Percentiles rank a stretch among this genome's conserved stretches.
Evolutionary conservation across 257 asterid genomes (phyloP).

Genomic region (Nicotiana tomentosiformis): DNA sequence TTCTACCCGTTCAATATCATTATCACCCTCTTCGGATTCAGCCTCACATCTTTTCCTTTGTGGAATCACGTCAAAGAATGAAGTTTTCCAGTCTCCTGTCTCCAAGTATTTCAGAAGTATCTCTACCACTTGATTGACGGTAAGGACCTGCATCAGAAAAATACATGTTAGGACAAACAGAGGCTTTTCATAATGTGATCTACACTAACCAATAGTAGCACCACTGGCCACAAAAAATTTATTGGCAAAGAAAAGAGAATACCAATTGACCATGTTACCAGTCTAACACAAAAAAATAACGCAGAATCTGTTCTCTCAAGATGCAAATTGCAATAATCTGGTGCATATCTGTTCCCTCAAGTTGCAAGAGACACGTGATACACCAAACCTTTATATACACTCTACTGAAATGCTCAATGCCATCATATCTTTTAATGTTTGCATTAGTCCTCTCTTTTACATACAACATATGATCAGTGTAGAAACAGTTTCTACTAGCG

Average conservation of each 20-base stretch:
- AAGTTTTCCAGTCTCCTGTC: conserved; percentile 70
- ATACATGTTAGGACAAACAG: not conserved
- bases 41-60: conserved; percentile 70
- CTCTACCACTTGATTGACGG: conserved; percentile 92
- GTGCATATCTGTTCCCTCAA: not conserved
- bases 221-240: not conserved
- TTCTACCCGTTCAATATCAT: conserved; percentile 9
- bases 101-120: conserved; percentile 78
- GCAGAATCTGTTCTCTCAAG: no score
- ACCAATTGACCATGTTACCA: not conserved
- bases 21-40: not conserved
- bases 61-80: conserved; percentile 86
- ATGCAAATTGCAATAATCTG: not conserved
- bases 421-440: not conserved
- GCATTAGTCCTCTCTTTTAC: not conserved
- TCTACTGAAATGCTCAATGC: not conserved
- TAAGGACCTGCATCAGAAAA: conserved; percentile 58
- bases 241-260: not conserved
- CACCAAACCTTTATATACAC: not conserved
- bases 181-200: not conserved
- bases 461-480: not conserved
- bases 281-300: not conserved
- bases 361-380: not conserved
- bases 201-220: not conserved
- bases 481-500: not conserved